Base-by-base conservation (phyloP, 371 early-diverging fungal genomes). In the Mucor velutinosus region DNA sequence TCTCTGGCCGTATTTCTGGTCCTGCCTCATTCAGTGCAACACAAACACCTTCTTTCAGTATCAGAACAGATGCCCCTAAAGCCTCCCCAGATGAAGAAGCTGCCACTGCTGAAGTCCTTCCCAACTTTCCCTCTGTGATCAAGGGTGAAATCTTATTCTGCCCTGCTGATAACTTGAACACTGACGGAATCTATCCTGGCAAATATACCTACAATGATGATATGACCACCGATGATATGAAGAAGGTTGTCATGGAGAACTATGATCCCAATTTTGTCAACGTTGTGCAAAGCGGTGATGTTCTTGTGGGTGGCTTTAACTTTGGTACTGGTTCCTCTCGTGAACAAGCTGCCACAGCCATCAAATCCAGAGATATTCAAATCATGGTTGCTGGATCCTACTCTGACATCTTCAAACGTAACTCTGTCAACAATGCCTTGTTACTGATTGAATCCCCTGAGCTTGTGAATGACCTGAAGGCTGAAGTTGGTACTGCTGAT, bases 291-390 rank as follows among this genome's bases (percentile, higher is more conserved):
- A 65, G 84, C 47, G 86, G 87, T 15, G 96, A 96, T 74, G 86
- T 97, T 15, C 81, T 97, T 27, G 92, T 97, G 15, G 89, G 90
- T 12, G 98, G 98, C 3, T 93, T 89, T 80, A 98, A 96, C 86
- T 98, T 98, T 84, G 98, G 98, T 37, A 93, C 95, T 7, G 98
- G 98, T 7, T 96, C 97, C 17, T 94, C 95, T 64, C 92, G 98
- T 69, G 97, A 98, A 77, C 97, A 98, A 77, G 98, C 98, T 0
- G 97, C 98, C 4, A 98, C 98, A 0, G 95, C 95, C 7, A 85
- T 98, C 39, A 81, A 92, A 67, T 89, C 94, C n/a, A 89, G 93
- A 15, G 94, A 94, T 41, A 86, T 98, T 68, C 86, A 86, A 32
- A 78, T 94, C 62, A 88, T 97, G 61, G 80, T 98, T 30, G 95